Evolutionary conservation across 106 monocot genomes (phyloP).

Genomic region (Phalaenopsis equestris): DNA sequence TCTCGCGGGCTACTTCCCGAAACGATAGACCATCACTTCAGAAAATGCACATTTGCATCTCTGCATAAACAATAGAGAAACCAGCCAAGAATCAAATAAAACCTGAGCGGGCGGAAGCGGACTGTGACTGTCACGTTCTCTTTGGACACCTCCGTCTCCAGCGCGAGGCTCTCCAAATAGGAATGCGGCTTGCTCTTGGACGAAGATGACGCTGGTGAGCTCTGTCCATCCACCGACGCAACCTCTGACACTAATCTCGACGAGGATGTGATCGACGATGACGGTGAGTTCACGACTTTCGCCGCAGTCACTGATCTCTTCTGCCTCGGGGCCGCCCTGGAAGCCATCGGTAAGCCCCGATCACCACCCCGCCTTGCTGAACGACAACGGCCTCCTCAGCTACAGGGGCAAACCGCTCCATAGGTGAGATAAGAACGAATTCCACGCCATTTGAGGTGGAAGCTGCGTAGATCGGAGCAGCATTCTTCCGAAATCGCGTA

Average conservation of each 20-base stretch:
- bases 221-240: constrained; percentile 43
- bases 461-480: constrained; percentile 13
- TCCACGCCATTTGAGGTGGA: constrained; percentile 16
- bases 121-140: constrained; percentile 94
- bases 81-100: constrained; percentile 1
- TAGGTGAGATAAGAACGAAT: background rate
- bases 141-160: constrained; percentile 43
- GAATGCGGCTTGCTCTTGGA: constrained; percentile 28
- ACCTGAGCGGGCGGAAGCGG: constrained; percentile 97
- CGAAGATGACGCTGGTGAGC: constrained; percentile 55
- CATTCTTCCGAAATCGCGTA: constrained; percentile 6
- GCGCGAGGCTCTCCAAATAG: constrained; percentile 16
- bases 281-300: constrained; percentile 24
- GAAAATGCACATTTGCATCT: constrained; percentile 1
- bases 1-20: constrained; percentile 57
- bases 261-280: constrained; percentile 58
- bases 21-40: constrained; percentile 2
- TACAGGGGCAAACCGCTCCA: background rate
- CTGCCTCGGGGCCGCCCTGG: constrained; percentile 11
- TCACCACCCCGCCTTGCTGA: background rate
- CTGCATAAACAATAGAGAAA: constrained; percentile 1
- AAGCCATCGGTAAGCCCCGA: constrained; percentile 22
- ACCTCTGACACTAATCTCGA: constrained; percentile 32
- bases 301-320: constrained; percentile 8
- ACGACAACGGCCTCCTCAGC: constrained; percentile 8